Evolutionary conservation across 306 rosid genomes (phyloP).

Genomic region (Rubus idaeus): DNA sequence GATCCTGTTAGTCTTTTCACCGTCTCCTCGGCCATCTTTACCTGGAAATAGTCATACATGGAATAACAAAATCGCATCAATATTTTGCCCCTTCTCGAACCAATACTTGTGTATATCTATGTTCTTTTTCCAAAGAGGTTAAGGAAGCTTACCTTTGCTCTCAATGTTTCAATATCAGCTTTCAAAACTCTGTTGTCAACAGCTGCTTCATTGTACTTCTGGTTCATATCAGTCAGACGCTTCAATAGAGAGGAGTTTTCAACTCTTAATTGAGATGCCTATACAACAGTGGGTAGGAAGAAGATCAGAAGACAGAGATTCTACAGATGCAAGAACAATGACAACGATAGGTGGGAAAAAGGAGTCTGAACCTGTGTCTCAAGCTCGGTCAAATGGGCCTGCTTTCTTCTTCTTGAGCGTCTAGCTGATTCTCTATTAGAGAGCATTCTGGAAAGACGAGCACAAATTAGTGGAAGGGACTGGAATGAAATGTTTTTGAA

Average conservation of each 20-base stretch:
- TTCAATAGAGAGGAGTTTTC: constrained; percentile 82
- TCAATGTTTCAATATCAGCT: constrained; percentile 88
- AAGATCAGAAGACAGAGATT: background rate
- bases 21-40: constrained; percentile 85
- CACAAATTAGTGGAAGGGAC: constrained; percentile 10
- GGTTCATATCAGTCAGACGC: constrained; percentile 65
- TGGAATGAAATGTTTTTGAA: constrained; percentile 6
- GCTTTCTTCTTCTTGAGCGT: constrained; percentile 95
- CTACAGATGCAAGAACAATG: constrained; percentile 6
- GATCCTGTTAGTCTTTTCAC: constrained; percentile 69
- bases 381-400: constrained; percentile 92
- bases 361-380: constrained; percentile 64
- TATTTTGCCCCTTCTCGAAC: background rate
- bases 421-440: constrained; percentile 98
- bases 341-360: background rate
- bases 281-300: constrained; percentile 27
- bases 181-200: constrained; percentile 86
- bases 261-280: constrained; percentile 80
- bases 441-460: constrained; percentile 75
- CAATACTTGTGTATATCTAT: background rate
- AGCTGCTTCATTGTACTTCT: constrained; percentile 60
- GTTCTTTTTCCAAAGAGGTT: background rate
- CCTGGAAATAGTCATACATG: constrained; percentile 38
- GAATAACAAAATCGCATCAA: background rate
- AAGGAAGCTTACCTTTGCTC: constrained; percentile 70